Base-by-base conservation (phyloP, 2,329 filamentous ascomycete genomes). In the Pseudofabraea citricarpa region DNA sequence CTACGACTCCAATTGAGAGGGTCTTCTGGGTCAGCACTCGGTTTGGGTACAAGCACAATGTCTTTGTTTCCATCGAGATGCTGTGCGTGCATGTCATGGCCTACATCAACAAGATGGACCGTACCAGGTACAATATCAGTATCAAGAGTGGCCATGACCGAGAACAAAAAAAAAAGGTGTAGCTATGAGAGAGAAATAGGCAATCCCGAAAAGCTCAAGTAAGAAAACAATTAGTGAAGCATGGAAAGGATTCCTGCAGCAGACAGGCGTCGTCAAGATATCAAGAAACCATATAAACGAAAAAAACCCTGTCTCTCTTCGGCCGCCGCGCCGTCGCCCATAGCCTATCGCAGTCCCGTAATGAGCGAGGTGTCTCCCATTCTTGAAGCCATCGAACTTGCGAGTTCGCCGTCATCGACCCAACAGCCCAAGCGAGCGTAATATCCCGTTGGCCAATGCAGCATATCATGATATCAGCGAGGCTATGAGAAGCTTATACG, bases 21-120 rank as follows among this genome's bases (percentile, higher is more conserved):
- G 43, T 64, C 61, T 19, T 65, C 59, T 20, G 58, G 60, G 37
- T 64, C 61, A 8, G 55, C 50, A 36, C 53, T 59, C 3, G 61
- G 62, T 13, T 48, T 46, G 16, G 55, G 55, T 20, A 56, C 48
- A 9, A 58, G 45, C 16, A 54, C 51, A 31, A 57, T 52, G 18
- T 53, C 55, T 29, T 53, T 43, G n/a, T 49, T 51, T 18, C 47
- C 46, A 33, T 41, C 40, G 10, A 36, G 35, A 43, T 48, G 46
- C 12, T 22, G 22, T 10, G 43, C 16, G 18, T 48, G 43, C 22
- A 49, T 48, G 7, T 41, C 36, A 12, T 43, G 47, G 23, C 35
- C 48, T 2, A 54, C 39, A 40, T 56, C 53, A 18, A 57, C 50
- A 12, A 57, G 49, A 39, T 55, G 49, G 40, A 55, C 49, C n/a